A percentile compares a stretch with the other conserved stretches of the same genome.
phyloP scores from a whole-genome alignment of 2,329 filamentous ascomycete genomes.

The Epichloe sp. region DNA sequence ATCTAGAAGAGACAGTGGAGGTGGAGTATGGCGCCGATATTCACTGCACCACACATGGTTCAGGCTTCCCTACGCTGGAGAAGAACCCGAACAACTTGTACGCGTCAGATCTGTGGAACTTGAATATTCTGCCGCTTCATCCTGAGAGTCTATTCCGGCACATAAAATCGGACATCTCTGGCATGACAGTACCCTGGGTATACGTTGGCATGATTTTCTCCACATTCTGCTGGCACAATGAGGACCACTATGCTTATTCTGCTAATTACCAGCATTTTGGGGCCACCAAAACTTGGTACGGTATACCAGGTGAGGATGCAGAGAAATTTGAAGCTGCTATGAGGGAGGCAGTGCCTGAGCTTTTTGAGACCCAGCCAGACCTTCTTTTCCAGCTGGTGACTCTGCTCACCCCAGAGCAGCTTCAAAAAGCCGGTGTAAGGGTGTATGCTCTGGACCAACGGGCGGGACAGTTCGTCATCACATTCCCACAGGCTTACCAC shows the following conservation, averaged over 20 bases:
- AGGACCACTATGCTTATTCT: slow-evolving; percentile 96
- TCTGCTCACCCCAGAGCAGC: slow-evolving; percentile 79
- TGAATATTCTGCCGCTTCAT: slow-evolving; percentile 83
- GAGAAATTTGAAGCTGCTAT: slow-evolving; percentile 94
- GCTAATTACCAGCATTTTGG: slow-evolving; percentile 98
- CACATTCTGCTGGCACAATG: slow-evolving; percentile 98
- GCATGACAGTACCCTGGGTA: slow-evolving; percentile 98
- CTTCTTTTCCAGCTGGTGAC: slow-evolving; percentile 96
- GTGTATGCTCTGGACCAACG: slow-evolving; percentile 94
- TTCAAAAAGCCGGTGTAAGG: slow-evolving; percentile 82
- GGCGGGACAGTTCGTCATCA: slow-evolving; percentile 91
- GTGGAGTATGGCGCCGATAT: slow-evolving; percentile 98
- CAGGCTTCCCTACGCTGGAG: slow-evolving; percentile 90
- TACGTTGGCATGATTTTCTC: slow-evolving; percentile 99
- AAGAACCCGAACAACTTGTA: slow-evolving; percentile 79
- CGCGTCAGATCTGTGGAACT: slow-evolving; percentile 85
- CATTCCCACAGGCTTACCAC: slow-evolving; percentile 93
- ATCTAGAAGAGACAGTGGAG: slow-evolving; percentile 88
- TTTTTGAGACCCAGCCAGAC: slow-evolving; percentile 95
- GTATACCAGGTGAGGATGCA: slow-evolving; percentile 85
- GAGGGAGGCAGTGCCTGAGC: slow-evolving; percentile 84
- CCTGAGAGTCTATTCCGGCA: slow-evolving; percentile 88
- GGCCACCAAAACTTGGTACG: slow-evolving; percentile 98
- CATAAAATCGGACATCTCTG: slow-evolving; percentile 96
- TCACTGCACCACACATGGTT: slow-evolving; percentile 94